These are phyloP conservation scores for Gentiana straminea DNA, from an alignment of 257 asterid species.

Conservation along the genomic window DNA sequence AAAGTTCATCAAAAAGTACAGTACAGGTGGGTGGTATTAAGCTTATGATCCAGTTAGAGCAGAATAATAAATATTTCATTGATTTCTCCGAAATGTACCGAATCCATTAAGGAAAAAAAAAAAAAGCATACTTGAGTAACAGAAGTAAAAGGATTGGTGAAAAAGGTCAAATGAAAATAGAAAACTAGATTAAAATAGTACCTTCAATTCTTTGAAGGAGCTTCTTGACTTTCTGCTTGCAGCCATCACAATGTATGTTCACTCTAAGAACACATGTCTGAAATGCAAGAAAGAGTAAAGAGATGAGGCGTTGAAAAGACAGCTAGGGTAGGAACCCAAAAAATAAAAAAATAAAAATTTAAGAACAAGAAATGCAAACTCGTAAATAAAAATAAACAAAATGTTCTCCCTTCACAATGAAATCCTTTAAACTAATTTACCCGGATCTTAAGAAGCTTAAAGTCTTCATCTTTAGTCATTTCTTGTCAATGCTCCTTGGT, in stretches of 20 bases:
- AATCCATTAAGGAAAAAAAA: not conserved
- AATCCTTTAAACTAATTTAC: conserved; percentile 12
- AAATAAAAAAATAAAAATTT: not conserved
- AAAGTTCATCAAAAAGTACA: conserved; percentile 1
- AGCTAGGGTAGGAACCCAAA: not conserved
- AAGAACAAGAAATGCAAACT: not conserved
- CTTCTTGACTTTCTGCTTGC: conserved; percentile 85
- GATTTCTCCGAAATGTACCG: not conserved
- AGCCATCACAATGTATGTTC: conserved; percentile 89
- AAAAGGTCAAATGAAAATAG: not conserved
- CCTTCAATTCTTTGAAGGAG: conserved; percentile 81
- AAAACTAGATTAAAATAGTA: conserved; percentile 1
- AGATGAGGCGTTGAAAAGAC: not conserved
- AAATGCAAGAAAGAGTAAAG: not conserved
- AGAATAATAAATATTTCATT: not conserved
- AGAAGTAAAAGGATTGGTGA: not conserved
- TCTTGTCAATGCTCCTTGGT: conserved; percentile 16
- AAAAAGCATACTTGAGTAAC: not conserved
- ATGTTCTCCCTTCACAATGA: conserved; percentile 2
- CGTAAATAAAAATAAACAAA: not conserved
- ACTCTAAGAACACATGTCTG: conserved; percentile 80
- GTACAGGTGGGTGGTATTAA: conserved; percentile 6
- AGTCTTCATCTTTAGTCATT: conserved; percentile 83
- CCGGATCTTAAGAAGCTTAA: conserved; percentile 92
- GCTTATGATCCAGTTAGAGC: not conserved